These are phyloP conservation scores for Metroxylon sagu DNA, from an alignment of 176 grass and related monocot genomes.

Conservation along the genomic window DNA sequence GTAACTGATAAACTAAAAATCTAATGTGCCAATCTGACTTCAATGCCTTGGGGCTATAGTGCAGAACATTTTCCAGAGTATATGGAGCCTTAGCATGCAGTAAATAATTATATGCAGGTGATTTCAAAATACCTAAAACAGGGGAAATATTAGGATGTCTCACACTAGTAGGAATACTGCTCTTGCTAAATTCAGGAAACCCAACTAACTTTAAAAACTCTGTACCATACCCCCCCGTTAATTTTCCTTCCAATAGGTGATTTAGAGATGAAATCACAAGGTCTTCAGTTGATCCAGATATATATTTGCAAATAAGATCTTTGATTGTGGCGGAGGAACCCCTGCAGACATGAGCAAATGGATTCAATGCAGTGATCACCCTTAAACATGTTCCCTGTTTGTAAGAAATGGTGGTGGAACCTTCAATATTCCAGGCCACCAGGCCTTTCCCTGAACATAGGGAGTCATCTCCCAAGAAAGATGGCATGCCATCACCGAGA, in stretches of 20 bases:
- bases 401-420: slow-evolving; percentile 17
- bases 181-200: slow-evolving; percentile 59
- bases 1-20: slow-evolving; percentile 75
- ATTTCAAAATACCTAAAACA: slow-evolving; percentile 58
- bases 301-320: slow-evolving; percentile 43
- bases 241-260: slow-evolving; percentile 54
- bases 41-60: slow-evolving; percentile 67
- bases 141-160: slow-evolving; percentile 83
- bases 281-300: slow-evolving; percentile 46
- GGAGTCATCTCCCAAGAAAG: slow-evolving; percentile 18
- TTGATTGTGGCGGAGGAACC: slow-evolving; percentile 38
- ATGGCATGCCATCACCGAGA: slow-evolving; percentile 11
- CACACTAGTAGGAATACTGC: slow-evolving; percentile 36
- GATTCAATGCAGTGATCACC: slow-evolving; percentile 44
- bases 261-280: slow-evolving; percentile 65
- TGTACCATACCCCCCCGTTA: slow-evolving; percentile 39
- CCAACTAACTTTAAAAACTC: slow-evolving; percentile 67
- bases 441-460: slow-evolving; percentile 22
- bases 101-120: slow-evolving; percentile 45
- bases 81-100: slow-evolving; percentile 53
- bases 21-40: slow-evolving; percentile 76
- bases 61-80: slow-evolving; percentile 76
- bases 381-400: slow-evolving; percentile 24
- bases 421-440: slow-evolving; percentile 20
- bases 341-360: slow-evolving; percentile 42